Percentiles rank a stretch among this genome's conserved stretches.
These are phyloP conservation scores for Styphnolobium japonicum DNA, from an alignment of 306 rosid genomes.

Conservation along the genomic window DNA sequence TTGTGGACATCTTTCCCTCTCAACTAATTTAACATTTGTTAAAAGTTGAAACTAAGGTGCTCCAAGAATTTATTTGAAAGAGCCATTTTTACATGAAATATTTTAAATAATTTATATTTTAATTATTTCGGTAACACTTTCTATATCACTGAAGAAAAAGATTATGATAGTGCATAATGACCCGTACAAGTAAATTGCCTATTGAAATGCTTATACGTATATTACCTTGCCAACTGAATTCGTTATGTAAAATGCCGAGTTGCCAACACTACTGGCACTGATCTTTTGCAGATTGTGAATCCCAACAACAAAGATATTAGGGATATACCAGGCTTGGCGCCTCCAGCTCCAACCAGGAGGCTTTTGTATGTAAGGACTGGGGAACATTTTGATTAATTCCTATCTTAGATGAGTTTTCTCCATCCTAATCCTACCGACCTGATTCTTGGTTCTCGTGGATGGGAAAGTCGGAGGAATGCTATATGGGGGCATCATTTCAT, in stretches of 20 bases:
- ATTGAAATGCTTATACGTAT: neutral
- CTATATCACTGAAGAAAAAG: neutral
- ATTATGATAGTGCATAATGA: neutral
- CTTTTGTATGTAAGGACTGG: constrained; percentile 68
- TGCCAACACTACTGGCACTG: neutral
- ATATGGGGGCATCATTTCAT: constrained; percentile 15
- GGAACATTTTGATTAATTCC: constrained; percentile 38
- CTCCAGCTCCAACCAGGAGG: constrained; percentile 84
- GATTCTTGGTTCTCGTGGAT: constrained; percentile 8
- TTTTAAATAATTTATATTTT: neutral
- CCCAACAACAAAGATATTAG: constrained; percentile 80
- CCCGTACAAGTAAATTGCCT: neutral
- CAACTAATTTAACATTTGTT: neutral
- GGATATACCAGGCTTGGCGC: constrained; percentile 95
- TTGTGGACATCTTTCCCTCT: neutral
- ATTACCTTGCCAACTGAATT: neutral
- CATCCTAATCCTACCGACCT: constrained; percentile 23
- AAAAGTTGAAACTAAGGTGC: neutral
- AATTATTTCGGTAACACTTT: too few species aligned
- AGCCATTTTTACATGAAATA: neutral
- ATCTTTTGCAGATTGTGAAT: constrained; percentile 70
- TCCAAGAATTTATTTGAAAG: neutral
- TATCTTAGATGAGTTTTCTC: constrained; percentile 29
- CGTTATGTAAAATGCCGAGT: neutral
- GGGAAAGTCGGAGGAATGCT: constrained; percentile 19